Conservation (phyloP, 805 yeast species). For the Debaryomyces prosopidis region DNA sequence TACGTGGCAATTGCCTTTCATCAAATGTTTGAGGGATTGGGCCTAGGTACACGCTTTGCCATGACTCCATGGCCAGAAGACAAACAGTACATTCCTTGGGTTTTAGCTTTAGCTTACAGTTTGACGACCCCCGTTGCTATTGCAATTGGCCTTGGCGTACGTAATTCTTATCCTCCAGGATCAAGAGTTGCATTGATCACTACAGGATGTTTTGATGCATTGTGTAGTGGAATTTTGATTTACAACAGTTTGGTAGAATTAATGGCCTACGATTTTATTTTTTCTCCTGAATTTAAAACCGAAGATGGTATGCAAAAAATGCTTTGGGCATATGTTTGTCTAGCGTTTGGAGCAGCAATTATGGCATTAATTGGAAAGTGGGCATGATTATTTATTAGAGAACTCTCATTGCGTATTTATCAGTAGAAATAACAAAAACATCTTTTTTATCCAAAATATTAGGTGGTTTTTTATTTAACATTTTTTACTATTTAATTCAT, state of each 20-base stretch:
- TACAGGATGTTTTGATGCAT: slow-evolving; percentile 34
- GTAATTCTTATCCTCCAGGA: slow-evolving; percentile 31
- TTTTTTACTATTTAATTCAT: too few relatives aligned
- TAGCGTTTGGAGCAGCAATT: slow-evolving; percentile 27
- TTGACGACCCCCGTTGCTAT: slow-evolving; percentile 35
- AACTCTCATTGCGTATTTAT: too few relatives aligned
- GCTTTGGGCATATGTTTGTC: slow-evolving; percentile 22
- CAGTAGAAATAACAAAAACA: too few relatives aligned
- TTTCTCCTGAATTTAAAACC: slow-evolving; percentile 24
- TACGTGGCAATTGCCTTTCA: slow-evolving; percentile 73
- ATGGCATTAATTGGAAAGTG: slow-evolving; percentile 37
- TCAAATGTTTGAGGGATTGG: slow-evolving; percentile 85
- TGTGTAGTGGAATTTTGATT: slow-evolving; percentile 36
- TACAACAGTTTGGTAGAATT: slow-evolving; percentile 38
- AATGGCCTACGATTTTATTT: slow-evolving; percentile 41
- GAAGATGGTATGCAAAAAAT: slow-evolving; percentile 14
- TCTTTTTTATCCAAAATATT: too few relatives aligned
- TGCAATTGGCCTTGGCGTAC: slow-evolving; percentile 37
- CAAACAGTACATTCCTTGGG: slow-evolving; percentile 33
- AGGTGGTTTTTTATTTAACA: too few relatives aligned
- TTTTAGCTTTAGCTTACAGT: slow-evolving; percentile 28
- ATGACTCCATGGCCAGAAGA: slow-evolving; percentile 34
- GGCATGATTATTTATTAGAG: slow-evolving; percentile 18
- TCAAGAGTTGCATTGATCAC: slow-evolving; percentile 33
- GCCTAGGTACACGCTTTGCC: slow-evolving; percentile 70